These are phyloP conservation scores for Quercus rubra DNA, from an alignment of 306 rosid species.

Conservation along the genomic window DNA sequence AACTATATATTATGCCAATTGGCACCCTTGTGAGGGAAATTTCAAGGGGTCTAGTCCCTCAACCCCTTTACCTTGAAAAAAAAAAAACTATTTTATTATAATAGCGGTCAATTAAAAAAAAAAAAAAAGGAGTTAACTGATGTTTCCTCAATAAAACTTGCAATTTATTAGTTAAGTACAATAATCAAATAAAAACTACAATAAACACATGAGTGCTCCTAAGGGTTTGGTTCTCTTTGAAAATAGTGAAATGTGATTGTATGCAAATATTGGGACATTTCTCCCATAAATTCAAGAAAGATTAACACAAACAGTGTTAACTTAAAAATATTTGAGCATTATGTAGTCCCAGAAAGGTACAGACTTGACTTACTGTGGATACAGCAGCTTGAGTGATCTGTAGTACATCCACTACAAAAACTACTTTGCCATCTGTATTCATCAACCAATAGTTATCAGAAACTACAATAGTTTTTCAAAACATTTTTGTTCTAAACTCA, in stretches of 20 bases:
- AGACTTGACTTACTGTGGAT: constrained; percentile 68
- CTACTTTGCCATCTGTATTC: constrained; percentile 69
- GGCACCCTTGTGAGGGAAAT: too few relatives aligned
- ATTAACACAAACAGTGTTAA: background rate
- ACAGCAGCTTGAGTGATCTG: constrained; percentile 93
- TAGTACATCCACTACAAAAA: constrained; percentile 78
- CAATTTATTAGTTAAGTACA: background rate
- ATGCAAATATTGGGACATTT: background rate
- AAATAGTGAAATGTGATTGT: background rate
- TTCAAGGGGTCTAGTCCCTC: too few relatives aligned
- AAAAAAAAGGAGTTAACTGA: background rate
- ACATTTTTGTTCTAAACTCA: background rate
- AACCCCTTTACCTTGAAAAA: too few relatives aligned
- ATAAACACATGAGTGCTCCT: background rate
- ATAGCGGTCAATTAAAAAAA: background rate
- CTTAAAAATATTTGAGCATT: background rate
- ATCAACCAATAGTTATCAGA: constrained; percentile 30
- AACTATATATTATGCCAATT: background rate
- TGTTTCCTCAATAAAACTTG: background rate
- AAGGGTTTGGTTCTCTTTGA: background rate
- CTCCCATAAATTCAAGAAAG: constrained; percentile 19
- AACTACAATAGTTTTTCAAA: constrained; percentile 6
- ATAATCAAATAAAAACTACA: background rate
- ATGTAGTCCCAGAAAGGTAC: constrained; percentile 23
- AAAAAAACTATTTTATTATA: background rate